These are phyloP conservation scores for Castanospermum australe DNA, from an alignment of 306 rosid species.

Conservation along the genomic window DNA sequence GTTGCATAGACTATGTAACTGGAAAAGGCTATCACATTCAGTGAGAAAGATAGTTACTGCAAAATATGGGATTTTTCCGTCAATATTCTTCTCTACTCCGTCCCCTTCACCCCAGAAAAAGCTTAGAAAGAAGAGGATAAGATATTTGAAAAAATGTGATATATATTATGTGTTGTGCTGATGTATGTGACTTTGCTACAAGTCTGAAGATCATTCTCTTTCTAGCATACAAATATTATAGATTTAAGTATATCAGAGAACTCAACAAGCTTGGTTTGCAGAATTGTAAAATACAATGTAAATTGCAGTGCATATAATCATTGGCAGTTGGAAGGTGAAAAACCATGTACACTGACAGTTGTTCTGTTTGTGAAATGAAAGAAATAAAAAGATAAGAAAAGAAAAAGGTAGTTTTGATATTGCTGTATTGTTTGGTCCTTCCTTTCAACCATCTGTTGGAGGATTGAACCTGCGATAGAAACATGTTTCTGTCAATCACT, in stretches of 20 bases:
- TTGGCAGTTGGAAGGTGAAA: conserved; percentile 9
- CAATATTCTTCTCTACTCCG: neutral
- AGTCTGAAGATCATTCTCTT: conserved; percentile 11
- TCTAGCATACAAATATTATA: neutral
- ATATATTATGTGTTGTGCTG: neutral
- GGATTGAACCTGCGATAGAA: conserved; percentile 54
- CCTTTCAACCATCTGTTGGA: conserved; percentile 40
- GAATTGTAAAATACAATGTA: conserved; percentile 36
- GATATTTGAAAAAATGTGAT: neutral
- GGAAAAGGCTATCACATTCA: neutral
- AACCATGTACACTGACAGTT: conserved; percentile 11
- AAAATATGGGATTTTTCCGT: neutral
- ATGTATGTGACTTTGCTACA: neutral
- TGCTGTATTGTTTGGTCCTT: conserved; percentile 21
- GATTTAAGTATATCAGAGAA: conserved; percentile 20
- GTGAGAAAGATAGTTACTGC: conserved; percentile 9
- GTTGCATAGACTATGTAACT: conserved; percentile 13
- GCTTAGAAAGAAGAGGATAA: neutral
- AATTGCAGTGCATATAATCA: conserved; percentile 27
- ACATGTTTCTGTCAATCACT: conserved; percentile 29
- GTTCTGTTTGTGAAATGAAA: conserved; percentile 6
- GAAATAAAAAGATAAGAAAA: conserved; percentile 3
- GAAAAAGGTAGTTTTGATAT: conserved; percentile 3
- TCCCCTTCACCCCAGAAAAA: neutral
- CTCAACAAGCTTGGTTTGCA: conserved; percentile 23